Evolutionary conservation across 2,329 filamentous ascomycete genomes (phyloP).

Genomic region (Paraphaeosphaeria sporulosa): DNA sequence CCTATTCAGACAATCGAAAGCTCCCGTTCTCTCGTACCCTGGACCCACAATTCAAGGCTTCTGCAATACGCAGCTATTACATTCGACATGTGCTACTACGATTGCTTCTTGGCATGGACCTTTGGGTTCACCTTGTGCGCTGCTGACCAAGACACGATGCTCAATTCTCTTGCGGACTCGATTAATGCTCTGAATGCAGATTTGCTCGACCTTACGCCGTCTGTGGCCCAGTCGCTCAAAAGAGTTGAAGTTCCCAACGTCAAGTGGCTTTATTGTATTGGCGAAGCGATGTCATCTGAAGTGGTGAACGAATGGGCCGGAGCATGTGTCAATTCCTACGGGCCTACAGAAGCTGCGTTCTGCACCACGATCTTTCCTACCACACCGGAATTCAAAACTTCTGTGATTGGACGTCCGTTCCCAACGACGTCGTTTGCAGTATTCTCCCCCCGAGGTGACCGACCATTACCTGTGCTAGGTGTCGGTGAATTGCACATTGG

Average conservation of each 20-base stretch:
- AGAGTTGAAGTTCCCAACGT: conserved; percentile 45
- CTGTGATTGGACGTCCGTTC: conserved; percentile 54
- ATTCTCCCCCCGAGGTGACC: conserved; percentile 38
- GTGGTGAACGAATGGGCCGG: conserved; percentile 49
- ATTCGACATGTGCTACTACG: conserved; percentile 58
- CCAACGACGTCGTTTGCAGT: conserved; percentile 51
- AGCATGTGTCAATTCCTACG: conserved; percentile 55
- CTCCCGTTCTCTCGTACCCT: conserved; percentile 49
- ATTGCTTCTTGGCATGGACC: conserved; percentile 56
- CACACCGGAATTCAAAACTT: conserved; percentile 36
- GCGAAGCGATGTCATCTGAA: conserved; percentile 52
- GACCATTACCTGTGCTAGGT: conserved; percentile 48
- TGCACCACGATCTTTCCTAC: conserved; percentile 53
- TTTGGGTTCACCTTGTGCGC: conserved; percentile 54
- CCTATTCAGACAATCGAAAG: conserved; percentile 52
- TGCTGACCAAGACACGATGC: conserved; percentile 47
- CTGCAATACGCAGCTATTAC: conserved; percentile 54
- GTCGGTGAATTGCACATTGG: conserved; percentile 57
- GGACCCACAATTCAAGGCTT: conserved; percentile 47
- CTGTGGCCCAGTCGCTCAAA: conserved; percentile 48
- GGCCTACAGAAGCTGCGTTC: conserved; percentile 54
- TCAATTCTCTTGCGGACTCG: conserved; percentile 46
- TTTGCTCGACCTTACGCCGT: conserved; percentile 54
- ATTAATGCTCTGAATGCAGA: conserved; percentile 47
- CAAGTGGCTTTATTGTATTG: conserved; percentile 55